Evolutionary conservation across 805 yeast species (phyloP), one percentile per base, ranked within the genome.

Genomic region (Blastobotrys mokoenaii): DNA sequence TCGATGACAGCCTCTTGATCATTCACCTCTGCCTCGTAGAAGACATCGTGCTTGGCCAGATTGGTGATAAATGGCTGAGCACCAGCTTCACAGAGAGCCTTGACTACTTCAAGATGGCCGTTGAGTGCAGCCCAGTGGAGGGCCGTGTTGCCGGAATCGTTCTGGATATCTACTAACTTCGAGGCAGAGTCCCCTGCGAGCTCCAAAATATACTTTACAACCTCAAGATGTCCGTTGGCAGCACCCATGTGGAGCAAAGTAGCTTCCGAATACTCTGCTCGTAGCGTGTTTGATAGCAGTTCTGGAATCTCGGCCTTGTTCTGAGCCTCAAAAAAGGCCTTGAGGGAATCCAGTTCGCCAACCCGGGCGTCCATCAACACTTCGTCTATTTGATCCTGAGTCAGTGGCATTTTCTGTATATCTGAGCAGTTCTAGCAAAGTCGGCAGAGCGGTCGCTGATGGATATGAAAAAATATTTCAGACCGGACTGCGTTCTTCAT

Each of bases 121-220:
- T 85, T 88, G 52, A 79, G 75, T 0, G 95, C 75, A 0, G 97
- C 97, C 99, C 99, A 93, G 62, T 93, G 97, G 51, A 93, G 70
- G 1, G 97, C 84, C 0, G 98, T 89, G 62, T 93, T 93, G 1
- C 97, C 98, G 16, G 83, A 77, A 41, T 77, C 83, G 60, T 93
- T 93, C 45, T 69, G 71, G 15, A 64, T 57, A 49, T 77, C 73
- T 15, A 79, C 72, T 35, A 75, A 63, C 12, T 54, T 51, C 7
- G 38, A 40, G 3, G 31, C 12, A 77, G 29, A 76, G 8, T 77
- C 72, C 29, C 50, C 44, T 5, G 40, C 34, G 18, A 50, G 46
- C 33, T 51, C 51, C 29, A 87, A 59, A 20, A 88, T 62, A 54
- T 73, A 83, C 55, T 74, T 65, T 20, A 84, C 75, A 3, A 80